Base-by-base conservation (phyloP, 768 basidiomycete species). In the Kwoniella sp. region DNA sequence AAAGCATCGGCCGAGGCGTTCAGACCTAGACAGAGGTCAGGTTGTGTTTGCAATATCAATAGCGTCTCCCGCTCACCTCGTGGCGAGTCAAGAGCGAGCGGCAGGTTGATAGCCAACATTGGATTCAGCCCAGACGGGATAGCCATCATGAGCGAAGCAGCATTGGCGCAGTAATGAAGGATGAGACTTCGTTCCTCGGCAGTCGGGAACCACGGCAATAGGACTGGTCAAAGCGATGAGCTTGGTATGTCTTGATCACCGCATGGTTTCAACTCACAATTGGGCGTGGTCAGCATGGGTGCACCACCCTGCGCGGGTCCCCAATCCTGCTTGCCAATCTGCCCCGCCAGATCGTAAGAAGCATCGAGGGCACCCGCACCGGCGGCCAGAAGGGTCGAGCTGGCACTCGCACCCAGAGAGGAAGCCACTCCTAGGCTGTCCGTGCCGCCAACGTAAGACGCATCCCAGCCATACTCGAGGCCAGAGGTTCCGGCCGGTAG, bases 81-180 rank as follows among this genome's bases (percentile, higher is more conserved):
- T 20, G 73, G 71, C 29, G 72, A 73, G 57, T 76, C 76, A 55
- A 79, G 67, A 22, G 78, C 73, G 57, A 79, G 74, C 25, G 77
- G 74, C 25, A 77, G 63, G 60, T 77, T 76, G 60, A 76, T 75
- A 50, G 73, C 73, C 42, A 78, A 63, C 64, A 80, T 69, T 20
- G 75, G 73, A 63, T 79, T 80, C 67, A 79, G 71, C 67, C 74
- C 62, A 29, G 58, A 55, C 40, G 76, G 77, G 41, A 77, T 66
- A 59, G 74, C 76, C 79, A 81, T 77, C 70, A 78, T 77, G 50
- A 78, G 71, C 62, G 77, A 77, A 53, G 79, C 75, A 37, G 77
- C 76, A 68, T 75, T 77, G 71, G 78, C 75, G 65, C 76, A 79
- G 73, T 70, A 74, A 49, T 74, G 73, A 14, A 74, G 50, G 39